phyloP scores from a whole-genome alignment of 345 rosid species.

The Euphorbia lathyris region DNA sequence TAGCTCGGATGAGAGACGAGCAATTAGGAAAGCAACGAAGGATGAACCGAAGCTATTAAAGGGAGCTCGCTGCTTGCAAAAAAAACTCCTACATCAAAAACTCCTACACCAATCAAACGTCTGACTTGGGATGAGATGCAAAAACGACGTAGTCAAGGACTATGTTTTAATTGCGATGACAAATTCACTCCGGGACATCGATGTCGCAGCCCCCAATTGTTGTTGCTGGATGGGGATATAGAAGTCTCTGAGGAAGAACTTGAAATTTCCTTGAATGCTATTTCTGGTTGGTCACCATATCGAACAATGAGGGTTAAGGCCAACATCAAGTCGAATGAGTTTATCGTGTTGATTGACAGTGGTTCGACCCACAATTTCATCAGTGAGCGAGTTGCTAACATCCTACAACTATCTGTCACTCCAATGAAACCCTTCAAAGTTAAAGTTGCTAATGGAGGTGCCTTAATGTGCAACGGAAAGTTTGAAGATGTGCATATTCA shows the following conservation, averaged over 20 bases:
- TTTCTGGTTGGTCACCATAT: neutral
- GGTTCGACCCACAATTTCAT: neutral
- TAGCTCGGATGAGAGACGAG: neutral
- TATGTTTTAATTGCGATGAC: no score
- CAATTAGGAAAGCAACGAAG: neutral
- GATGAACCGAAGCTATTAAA: no score
- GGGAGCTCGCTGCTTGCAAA: no score
- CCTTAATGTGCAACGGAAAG: neutral
- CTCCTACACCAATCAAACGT: no score
- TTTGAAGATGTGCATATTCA: no score
- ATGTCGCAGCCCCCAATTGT: neutral
- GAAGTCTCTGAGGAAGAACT: neutral
- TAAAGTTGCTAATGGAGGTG: neutral
- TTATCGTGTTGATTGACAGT: neutral
- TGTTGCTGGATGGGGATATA: neutral
- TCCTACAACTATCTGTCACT: neutral
- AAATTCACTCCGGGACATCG: neutral
- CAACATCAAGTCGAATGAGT: no score
- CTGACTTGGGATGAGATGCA: no score
- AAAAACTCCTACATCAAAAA: no score
- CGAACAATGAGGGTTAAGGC: neutral
- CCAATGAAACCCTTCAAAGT: no score
- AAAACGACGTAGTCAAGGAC: no score
- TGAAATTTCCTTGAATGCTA: neutral
- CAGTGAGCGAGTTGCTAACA: neutral